phyloP scores from a whole-genome alignment of 2,329 filamentous ascomycete species.

The Diaporthe sp. region DNA sequence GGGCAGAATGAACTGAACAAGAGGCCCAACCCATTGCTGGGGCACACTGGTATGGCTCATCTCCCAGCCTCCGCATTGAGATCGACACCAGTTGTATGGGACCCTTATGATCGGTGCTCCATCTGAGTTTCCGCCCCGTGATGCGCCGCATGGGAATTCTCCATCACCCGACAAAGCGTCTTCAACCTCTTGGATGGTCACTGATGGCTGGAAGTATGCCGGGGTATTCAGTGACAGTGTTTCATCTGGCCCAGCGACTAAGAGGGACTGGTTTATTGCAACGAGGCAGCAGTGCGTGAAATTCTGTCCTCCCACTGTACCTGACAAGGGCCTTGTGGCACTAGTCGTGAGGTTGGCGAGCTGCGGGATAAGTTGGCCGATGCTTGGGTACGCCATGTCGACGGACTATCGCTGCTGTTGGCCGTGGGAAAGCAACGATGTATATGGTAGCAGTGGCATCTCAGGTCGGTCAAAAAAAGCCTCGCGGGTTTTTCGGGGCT shows the following conservation, averaged over 20 bases:
- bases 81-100: slow-evolving; percentile 43
- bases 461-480: too few relatives aligned
- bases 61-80: slow-evolving; percentile 46
- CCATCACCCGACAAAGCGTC: slow-evolving; percentile 21
- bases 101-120: slow-evolving; percentile 44
- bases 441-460: neutral
- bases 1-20: slow-evolving; percentile 48
- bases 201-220: slow-evolving; percentile 34
- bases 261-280: slow-evolving; percentile 43
- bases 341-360: slow-evolving; percentile 30
- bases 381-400: slow-evolving; percentile 19
- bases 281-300: slow-evolving; percentile 48
- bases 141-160: slow-evolving; percentile 46
- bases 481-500: neutral
- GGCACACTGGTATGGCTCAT: slow-evolving; percentile 44
- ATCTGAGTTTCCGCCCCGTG: slow-evolving; percentile 41
- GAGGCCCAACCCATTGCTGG: slow-evolving; percentile 48
- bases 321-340: neutral
- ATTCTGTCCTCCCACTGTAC: slow-evolving; percentile 44
- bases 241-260: slow-evolving; percentile 1
- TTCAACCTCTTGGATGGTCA: slow-evolving; percentile 40
- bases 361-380: slow-evolving; percentile 20
- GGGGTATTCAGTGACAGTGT: slow-evolving; percentile 41
- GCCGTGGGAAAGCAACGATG: neutral
- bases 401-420: neutral